Percentiles rank a stretch among this genome's conserved stretches.
These are phyloP conservation scores for Coemansia sp. DNA, from an alignment of 192 early-diverging fungal genomes.

Conservation along the genomic window DNA sequence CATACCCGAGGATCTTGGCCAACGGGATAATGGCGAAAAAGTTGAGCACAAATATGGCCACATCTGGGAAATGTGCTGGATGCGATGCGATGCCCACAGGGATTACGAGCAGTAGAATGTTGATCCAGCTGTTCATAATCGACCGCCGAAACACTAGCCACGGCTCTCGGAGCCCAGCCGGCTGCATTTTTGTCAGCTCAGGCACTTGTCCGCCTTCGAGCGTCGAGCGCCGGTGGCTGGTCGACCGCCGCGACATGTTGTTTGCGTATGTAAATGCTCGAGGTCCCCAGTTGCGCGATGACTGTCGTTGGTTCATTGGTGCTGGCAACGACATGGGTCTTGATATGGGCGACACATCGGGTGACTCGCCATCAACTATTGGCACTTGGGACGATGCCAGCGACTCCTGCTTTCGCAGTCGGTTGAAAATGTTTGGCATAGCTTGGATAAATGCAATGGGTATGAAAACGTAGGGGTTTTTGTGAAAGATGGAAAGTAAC, in stretches of 20 bases:
- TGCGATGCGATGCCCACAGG: slow-evolving; percentile 75
- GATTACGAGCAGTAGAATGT: slow-evolving; percentile 72
- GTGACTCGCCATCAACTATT: not conserved
- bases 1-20: slow-evolving; percentile 75
- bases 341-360: slow-evolving; percentile 1
- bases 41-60: slow-evolving; percentile 77
- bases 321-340: not conserved
- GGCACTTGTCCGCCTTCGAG: not conserved
- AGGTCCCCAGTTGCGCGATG: slow-evolving; percentile 44
- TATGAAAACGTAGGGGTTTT: not conserved
- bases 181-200: slow-evolving; percentile 16
- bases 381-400: slow-evolving; percentile 12
- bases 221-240: slow-evolving; percentile 13
- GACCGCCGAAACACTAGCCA: slow-evolving; percentile 56
- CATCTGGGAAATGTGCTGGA: slow-evolving; percentile 63
- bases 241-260: slow-evolving; percentile 37
- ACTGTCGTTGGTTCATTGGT: slow-evolving; percentile 10
- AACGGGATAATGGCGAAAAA: slow-evolving; percentile 89
- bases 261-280: slow-evolving; percentile 42
- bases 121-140: slow-evolving; percentile 62
- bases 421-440: slow-evolving; percentile 49
- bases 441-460: not conserved
- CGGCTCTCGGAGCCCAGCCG: slow-evolving; percentile 42
- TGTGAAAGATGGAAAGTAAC: not conserved
- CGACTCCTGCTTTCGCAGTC: slow-evolving; percentile 18